A percentile compares a stretch with the other conserved stretches of the same genome.
These are phyloP conservation scores for Parmelia sp. DNA, from an alignment of 495 filamentous ascomycete genomes.

Conservation along the genomic window DNA sequence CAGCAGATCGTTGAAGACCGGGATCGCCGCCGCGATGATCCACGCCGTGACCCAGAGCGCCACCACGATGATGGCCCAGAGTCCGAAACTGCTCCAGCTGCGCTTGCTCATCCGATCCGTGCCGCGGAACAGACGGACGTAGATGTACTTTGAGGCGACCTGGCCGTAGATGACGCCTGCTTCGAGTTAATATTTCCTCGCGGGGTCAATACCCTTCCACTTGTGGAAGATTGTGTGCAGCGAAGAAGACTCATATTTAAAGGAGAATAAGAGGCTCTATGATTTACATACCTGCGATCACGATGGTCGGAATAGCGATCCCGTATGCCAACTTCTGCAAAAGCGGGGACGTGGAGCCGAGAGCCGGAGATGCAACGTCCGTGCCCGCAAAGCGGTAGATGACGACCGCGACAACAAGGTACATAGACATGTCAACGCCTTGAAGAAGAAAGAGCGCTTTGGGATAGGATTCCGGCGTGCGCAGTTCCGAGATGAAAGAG, in stretches of 20 bases:
- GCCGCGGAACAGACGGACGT: slow-evolving; percentile 52
- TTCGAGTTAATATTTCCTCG: too few species aligned
- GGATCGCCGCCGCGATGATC: slow-evolving; percentile 66
- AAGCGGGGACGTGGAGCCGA: slow-evolving; percentile 54
- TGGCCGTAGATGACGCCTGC: slow-evolving; percentile 64
- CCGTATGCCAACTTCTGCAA: slow-evolving; percentile 72
- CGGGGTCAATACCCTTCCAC: too few species aligned
- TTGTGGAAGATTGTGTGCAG: too few species aligned
- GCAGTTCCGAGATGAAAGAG: slow-evolving; percentile 71
- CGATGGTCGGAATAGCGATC: slow-evolving; percentile 65
- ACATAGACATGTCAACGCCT: slow-evolving; percentile 58
- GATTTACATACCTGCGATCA: slow-evolving; percentile 37
- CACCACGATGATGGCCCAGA: slow-evolving; percentile 56
- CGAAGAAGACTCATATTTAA: too few species aligned
- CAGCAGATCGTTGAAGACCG: slow-evolving; percentile 63
- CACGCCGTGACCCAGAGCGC: slow-evolving; percentile 59
- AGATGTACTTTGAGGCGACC: slow-evolving; percentile 57
- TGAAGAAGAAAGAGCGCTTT: slow-evolving; percentile 63
- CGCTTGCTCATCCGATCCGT: slow-evolving; percentile 54
- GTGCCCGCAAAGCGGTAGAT: slow-evolving; percentile 71
- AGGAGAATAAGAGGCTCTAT: too few species aligned
- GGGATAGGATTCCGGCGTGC: slow-evolving; percentile 56
- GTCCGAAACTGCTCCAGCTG: slow-evolving; percentile 41
- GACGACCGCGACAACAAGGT: slow-evolving; percentile 39
- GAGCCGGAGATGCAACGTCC: slow-evolving; percentile 60